Base-by-base conservation (phyloP, 202 grass and related monocot species). In the Panicum virgatum region DNA sequence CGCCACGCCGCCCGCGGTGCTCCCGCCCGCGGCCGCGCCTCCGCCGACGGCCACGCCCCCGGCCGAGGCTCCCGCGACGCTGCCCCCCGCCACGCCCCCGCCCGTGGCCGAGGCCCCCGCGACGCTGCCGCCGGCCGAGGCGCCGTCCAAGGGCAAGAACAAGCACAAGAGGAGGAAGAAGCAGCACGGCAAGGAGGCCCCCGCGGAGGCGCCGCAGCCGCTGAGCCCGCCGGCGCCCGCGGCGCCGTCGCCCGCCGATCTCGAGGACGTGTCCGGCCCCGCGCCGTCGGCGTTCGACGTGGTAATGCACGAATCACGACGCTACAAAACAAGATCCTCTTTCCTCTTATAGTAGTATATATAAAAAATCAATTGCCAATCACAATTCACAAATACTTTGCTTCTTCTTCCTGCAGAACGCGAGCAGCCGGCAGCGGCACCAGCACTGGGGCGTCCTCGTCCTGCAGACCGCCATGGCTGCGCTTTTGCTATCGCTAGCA, bases 151-250 rank as follows among this genome's bases (percentile, higher is more conserved):
- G 62, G 56, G 86, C 38, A 97, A 97, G 87, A 69, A 88, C 45
- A 97, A 86, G 76, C 83, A 89, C 67, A 97, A 88, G 80, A 86
- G 77, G 54, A 86, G 62, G 87, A 93, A 68, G 86, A 86, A 81
- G 58, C 48, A 88, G 53, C 76, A 80, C 50, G 89, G 80, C 54
- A 94, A 89, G 87, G 75, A 84, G 15, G 85, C 94, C 1, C 66
- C 83, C 9, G 92, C 89, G 11, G 92, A 92, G 0, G 88, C 85
- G 48, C 94, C 94, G 0, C 76, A 82, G 7, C 77, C 75, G 29
- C 78, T 83, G 20, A 97, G 94, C 69, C 92, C 94, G 14, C 92
- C 94, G 39, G 88, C 88, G 20, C 92, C 92, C 6, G 62, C 72
- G 13, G 83, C 86, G 34, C 94, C 88, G 7, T 59, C 86, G 45